Conservation (phyloP, 2,329 filamentous ascomycete genomes). For the Gliomastix tumulicola region DNA sequence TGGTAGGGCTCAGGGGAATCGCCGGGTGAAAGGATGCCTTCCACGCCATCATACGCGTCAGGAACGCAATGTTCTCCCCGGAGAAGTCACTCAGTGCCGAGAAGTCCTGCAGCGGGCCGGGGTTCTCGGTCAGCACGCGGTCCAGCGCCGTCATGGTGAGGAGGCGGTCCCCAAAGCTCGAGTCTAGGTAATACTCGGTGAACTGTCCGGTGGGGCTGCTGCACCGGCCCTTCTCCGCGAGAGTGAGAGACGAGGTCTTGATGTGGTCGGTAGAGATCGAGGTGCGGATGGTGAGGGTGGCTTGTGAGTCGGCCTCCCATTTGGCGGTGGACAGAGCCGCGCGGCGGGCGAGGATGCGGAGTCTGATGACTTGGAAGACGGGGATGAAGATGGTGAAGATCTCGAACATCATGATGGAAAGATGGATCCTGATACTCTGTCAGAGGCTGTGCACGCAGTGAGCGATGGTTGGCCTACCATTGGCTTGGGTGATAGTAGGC, state of each 20-base stretch:
- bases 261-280: slow-evolving; percentile 10
- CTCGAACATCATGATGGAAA: slow-evolving; percentile 47
- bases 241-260: slow-evolving; percentile 3
- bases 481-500: slow-evolving; percentile 41
- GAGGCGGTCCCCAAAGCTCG: slow-evolving; percentile 29
- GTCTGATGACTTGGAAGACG: slow-evolving; percentile 16
- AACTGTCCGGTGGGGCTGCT: too few species aligned
- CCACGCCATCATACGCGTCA: slow-evolving; percentile 39
- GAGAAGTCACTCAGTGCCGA: slow-evolving; percentile 48
- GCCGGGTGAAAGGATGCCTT: slow-evolving; percentile 16
- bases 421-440: slow-evolving; percentile 37
- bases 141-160: slow-evolving; percentile 47
- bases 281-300: slow-evolving; percentile 8
- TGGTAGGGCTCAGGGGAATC: too few species aligned
- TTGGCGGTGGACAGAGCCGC: slow-evolving; percentile 16
- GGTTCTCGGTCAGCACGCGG: slow-evolving; percentile 35
- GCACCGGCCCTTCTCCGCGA: slow-evolving; percentile 13
- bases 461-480: too few species aligned
- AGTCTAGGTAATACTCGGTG: too few species aligned
- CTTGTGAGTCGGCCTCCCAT: slow-evolving; percentile 18
- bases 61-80: slow-evolving; percentile 51
- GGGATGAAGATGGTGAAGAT: slow-evolving; percentile 48
- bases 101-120: slow-evolving; percentile 40
- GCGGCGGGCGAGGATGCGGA: slow-evolving; percentile 11
- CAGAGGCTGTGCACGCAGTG: too few species aligned